Percentiles rank a stretch among this genome's conserved stretches.
These are phyloP conservation scores for Areca catechu DNA, from an alignment of 176 grass and related monocot species.

Conservation along the genomic window DNA sequence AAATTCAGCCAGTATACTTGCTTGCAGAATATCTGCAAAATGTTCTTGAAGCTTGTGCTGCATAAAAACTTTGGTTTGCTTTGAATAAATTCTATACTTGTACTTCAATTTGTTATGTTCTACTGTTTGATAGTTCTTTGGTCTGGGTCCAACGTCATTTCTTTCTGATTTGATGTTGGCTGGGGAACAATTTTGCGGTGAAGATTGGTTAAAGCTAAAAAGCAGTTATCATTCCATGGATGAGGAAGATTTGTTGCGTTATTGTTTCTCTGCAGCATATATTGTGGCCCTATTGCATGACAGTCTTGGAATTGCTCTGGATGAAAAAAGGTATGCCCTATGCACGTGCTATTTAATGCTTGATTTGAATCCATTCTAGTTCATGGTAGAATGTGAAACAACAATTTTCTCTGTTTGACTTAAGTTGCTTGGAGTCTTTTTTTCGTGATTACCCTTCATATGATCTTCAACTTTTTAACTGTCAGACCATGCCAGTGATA, in stretches of 20 bases:
- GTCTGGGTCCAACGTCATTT: conserved; percentile 43
- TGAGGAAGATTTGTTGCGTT: conserved; percentile 66
- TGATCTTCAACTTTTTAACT: too few species aligned
- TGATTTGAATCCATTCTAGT: not conserved
- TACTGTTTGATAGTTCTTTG: conserved; percentile 64
- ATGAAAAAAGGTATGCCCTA: conserved; percentile 46
- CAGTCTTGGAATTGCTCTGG: conserved; percentile 58
- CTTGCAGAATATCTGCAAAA: too few species aligned
- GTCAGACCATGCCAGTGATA: too few species aligned
- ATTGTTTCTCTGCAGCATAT: conserved; percentile 94
- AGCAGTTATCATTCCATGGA: conserved; percentile 57
- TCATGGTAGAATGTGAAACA: not conserved
- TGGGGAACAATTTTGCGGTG: conserved; percentile 68
- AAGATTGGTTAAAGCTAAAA: conserved; percentile 78
- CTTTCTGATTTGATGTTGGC: conserved; percentile 64
- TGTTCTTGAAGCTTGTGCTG: too few species aligned
- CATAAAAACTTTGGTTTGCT: too few species aligned
- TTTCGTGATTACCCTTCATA: too few species aligned
- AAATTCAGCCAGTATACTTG: too few species aligned
- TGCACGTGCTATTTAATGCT: not conserved
- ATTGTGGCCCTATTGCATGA: conserved; percentile 85
- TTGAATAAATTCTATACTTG: too few species aligned
- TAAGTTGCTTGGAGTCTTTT: too few species aligned
- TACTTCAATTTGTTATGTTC: not conserved
- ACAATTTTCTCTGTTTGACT: not conserved